Percentiles rank a stretch among this genome's conserved stretches.
These are phyloP conservation scores for Aspergillus ustus DNA, from an alignment of 2,329 filamentous ascomycete species.

Conservation along the genomic window DNA sequence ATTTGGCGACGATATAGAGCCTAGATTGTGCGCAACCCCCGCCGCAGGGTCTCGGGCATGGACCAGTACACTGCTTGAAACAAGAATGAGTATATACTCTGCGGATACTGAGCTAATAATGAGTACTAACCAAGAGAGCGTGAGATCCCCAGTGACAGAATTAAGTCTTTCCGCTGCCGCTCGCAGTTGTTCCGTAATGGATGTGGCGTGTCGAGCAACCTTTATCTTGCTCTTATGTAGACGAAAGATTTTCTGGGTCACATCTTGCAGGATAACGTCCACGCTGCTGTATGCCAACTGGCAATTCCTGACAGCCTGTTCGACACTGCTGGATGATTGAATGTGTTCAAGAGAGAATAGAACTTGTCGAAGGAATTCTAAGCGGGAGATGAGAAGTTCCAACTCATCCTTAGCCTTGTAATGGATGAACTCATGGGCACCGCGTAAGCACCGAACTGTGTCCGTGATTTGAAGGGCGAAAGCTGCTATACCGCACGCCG, in stretches of 20 bases:
- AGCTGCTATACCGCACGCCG: not conserved
- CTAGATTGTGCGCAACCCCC: too few species aligned
- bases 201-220: not conserved
- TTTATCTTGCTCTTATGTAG: not conserved
- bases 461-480: not conserved
- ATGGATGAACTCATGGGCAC: not conserved
- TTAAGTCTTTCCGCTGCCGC: not conserved
- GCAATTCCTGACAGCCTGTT: not conserved
- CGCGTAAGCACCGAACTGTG: not conserved
- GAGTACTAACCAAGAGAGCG: too few species aligned
- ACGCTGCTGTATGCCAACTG: not conserved
- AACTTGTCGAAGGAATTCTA: not conserved
- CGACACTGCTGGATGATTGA: not conserved
- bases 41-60: too few species aligned
- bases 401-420: not conserved
- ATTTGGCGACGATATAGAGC: too few species aligned
- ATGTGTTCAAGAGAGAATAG: not conserved
- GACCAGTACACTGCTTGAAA: too few species aligned
- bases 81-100: too few species aligned
- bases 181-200: not conserved
- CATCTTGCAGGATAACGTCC: not conserved
- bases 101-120: too few species aligned
- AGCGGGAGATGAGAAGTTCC: not conserved
- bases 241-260: not conserved
- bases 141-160: not conserved